Evolutionary conservation across 441 rosid genomes (phyloP), one percentile per base, ranked within the genome.

Genomic region (Biscutella laevigata): DNA sequence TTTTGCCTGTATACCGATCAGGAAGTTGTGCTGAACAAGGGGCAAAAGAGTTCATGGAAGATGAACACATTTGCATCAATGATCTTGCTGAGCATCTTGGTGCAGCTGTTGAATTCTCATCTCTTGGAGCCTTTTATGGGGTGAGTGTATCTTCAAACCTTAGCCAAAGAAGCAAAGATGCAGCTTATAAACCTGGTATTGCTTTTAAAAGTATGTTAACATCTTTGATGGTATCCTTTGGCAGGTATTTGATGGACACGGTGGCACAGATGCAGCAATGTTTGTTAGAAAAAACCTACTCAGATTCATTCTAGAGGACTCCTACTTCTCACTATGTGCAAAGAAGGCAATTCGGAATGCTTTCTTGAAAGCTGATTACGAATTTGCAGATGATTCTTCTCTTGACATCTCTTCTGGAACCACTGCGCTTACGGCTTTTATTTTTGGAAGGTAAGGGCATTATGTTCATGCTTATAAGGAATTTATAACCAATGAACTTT

Each of bases 171-270:
- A n/a, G 49, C 50, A 41, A 25, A 19, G 17, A 61, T 24, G 51
- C 27, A 52, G 20, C 15, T 61, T 25, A 26, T 26, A 4, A 16
- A 10, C 11, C 46, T 26, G 63, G 10, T 34, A 4, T 34, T 6
- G 17, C 8, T 24, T 8, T 6, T 10, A 22, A 16, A 62, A 54
- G 15, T 28, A 45, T 46, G n/a, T 46, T 66, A 53, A 71, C 67
- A 30, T 61, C 53, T 36, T 22, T 42, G 53, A 27, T 41, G 11
- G 17, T 61, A 33, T 61, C 20, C 47, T 50, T 66, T 57, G 45
- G 41, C 79, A 90, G 96, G 98, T 87, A 19, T 90, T 90, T 69
- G 96, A 90, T 53, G 98, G 96, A 50, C 98, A 90, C 4, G 98
- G 96, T 29, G 98, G 98, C 26, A 81, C 81, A 4, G 96, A 90